Evolutionary conservation across 1,284 basidiomycete genomes (phyloP).

Genomic region (Ceratobasidium sp.): DNA sequence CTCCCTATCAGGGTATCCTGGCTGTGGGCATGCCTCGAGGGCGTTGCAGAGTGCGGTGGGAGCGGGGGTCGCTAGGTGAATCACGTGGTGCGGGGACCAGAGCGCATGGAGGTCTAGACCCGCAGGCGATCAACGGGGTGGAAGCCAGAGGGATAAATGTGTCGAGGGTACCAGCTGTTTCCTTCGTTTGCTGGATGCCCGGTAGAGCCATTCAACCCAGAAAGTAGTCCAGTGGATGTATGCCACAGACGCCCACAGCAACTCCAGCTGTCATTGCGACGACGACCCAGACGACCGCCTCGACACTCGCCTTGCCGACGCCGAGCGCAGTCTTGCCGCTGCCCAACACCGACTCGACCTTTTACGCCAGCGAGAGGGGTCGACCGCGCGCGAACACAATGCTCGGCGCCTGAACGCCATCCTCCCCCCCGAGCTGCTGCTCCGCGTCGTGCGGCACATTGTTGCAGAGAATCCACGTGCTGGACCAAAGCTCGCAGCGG

Average conservation of each 20-base stretch:
- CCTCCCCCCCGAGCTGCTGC: constrained; percentile 20
- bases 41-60: not conserved
- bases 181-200: constrained; percentile 14
- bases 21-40: not conserved
- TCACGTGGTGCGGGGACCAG: not conserved
- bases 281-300: constrained; percentile 5
- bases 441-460: constrained; percentile 22
- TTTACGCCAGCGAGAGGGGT: not conserved
- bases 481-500: constrained; percentile 10
- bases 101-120: constrained; percentile 20
- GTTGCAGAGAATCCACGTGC: constrained; percentile 20
- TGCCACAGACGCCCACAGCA: constrained; percentile 1
- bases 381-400: constrained; percentile 20
- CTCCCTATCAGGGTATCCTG: no score
- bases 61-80: not conserved
- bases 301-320: constrained; percentile 18
- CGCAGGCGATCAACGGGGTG: constrained; percentile 11
- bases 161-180: not conserved
- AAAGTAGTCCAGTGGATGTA: constrained; percentile 1
- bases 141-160: constrained; percentile 14
- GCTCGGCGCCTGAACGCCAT: not conserved
- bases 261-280: not conserved
- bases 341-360: constrained; percentile 13
- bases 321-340: not conserved
- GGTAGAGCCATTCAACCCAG: not conserved